These are phyloP conservation scores for Jamesozyma lodderae DNA, from an alignment of 805 yeast genomes.

Conservation along the genomic window DNA sequence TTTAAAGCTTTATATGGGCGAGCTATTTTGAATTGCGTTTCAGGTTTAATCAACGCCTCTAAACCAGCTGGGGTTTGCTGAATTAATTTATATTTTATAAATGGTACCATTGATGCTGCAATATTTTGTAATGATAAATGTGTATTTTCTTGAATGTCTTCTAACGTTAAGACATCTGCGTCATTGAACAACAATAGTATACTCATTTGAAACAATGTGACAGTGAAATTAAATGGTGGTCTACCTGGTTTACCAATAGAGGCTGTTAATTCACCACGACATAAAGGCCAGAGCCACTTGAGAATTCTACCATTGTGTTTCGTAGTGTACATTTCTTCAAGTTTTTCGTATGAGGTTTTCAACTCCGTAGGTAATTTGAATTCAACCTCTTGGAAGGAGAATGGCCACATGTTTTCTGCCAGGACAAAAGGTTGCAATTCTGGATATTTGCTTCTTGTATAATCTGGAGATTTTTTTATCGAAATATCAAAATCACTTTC, in stretches of 20 bases:
- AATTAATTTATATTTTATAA: conserved; percentile 69
- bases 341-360: conserved; percentile 51
- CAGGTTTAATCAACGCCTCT: conserved; percentile 42
- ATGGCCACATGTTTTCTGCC: conserved; percentile 88
- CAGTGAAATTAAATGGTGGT: conserved; percentile 72
- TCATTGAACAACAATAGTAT: conserved; percentile 79
- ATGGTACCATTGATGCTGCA: conserved; percentile 69
- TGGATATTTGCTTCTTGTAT: conserved; percentile 25
- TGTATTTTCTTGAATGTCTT: conserved; percentile 56
- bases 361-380: conserved; percentile 64
- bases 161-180: conserved; percentile 36
- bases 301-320: conserved; percentile 83
- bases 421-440: conserved; percentile 70
- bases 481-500: conserved; percentile 36
- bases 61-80: conserved; percentile 55
- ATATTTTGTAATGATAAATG: conserved; percentile 57
- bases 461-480: conserved; percentile 25
- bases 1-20: conserved; percentile 79
- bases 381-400: conserved; percentile 33
- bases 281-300: conserved; percentile 93
- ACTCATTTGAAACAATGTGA: conserved; percentile 80
- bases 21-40: conserved; percentile 60
- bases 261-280: conserved; percentile 86
- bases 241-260: conserved; percentile 72
- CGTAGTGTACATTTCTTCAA: conserved; percentile 57